Base-by-base conservation (phyloP, 2,329 filamentous ascomycete species). In the Cladosporium velox region DNA sequence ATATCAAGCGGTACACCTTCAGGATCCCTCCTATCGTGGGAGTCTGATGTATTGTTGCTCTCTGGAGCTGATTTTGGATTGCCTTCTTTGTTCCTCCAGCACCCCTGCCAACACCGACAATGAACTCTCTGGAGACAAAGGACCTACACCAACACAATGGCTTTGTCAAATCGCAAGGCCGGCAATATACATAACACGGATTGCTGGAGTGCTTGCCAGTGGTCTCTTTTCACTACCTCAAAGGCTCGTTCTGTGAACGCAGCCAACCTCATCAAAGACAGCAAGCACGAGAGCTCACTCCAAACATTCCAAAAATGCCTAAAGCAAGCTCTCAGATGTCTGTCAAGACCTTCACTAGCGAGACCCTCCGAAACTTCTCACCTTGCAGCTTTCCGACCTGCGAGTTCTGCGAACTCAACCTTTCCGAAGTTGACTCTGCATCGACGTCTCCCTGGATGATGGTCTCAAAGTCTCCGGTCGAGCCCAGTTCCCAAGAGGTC, bases 231-330 rank as follows among this genome's bases (percentile, higher is more conserved):
- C 28, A 55, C 7, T 2, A 30, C 5, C 11, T 6, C 26, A 34
- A n/a, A 12, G 26, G 52, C 41, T 47, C 52, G 52, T 55, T 30
- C 52, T 55, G 52, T 30, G 28, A 55, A 55, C 52, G 52, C 30
- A 34, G 32, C 11, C 14, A 34, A 34, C 18, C 18, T 55, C 10
- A 12, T 12, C 30, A 55, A 32, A 55, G 28, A 34, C n/a, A n/a
- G 18, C 52, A 32, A 34, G 15, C 14, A 30, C 28, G 18, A 34
- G 41, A 55, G 15, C 7, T n/a, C 6, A 55, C 26, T 10, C 52
- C 52, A 55, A 55, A 55, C 28, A 12, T 47, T 28, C 30, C 28
- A 30, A 34, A 6, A 55, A 55, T 55, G 52, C 28, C 28, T 34
- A n/a, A 34, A 55, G 30, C 52, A 34, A 41, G 21, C 55, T 35